Evolutionary conservation across 2,329 filamentous ascomycete species (phyloP).

Genomic region (Pseudogymnoascus sp.): DNA sequence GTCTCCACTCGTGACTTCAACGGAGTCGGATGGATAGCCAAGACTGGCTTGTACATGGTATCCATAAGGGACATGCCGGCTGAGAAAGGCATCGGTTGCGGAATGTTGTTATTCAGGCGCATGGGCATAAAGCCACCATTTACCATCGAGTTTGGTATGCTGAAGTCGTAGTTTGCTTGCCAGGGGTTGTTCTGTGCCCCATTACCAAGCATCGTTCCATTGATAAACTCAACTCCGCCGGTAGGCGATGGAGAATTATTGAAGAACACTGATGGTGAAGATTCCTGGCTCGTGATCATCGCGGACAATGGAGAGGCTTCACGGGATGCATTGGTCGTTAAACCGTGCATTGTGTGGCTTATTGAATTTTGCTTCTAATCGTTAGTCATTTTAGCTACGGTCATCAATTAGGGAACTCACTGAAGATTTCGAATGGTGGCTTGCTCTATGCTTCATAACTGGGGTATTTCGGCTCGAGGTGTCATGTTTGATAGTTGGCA

Average conservation of each 20-base stretch:
- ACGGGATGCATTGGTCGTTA: slow-evolving; percentile 38
- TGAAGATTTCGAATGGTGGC: slow-evolving; percentile 35
- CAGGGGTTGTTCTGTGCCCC: slow-evolving; percentile 26
- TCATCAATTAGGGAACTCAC: slow-evolving; percentile 27
- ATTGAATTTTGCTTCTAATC: slow-evolving; percentile 41
- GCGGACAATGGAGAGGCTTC: slow-evolving; percentile 48
- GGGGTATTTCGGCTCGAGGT: slow-evolving; percentile 22
- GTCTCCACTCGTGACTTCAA: slow-evolving; percentile 91
- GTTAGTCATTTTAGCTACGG: slow-evolving; percentile 22
- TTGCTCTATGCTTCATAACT: slow-evolving; percentile 19
- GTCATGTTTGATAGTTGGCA: slow-evolving; percentile 34
- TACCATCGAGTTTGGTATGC: slow-evolving; percentile 13
- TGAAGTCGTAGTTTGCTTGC: slow-evolving; percentile 25
- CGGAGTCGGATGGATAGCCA: slow-evolving; percentile 59
- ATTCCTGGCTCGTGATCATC: slow-evolving; percentile 42
- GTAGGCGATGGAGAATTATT: slow-evolving; percentile 40
- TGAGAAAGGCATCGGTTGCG: slow-evolving; percentile 19
- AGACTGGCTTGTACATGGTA: slow-evolving; percentile 29
- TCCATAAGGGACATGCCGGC: slow-evolving; percentile 20
- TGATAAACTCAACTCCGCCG: slow-evolving; percentile 33
- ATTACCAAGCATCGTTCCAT: slow-evolving; percentile 22
- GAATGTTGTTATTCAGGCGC: slow-evolving; percentile 19
- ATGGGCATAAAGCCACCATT: slow-evolving; percentile 17
- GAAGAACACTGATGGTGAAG: slow-evolving; percentile 42
- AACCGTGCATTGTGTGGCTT: slow-evolving; percentile 41